phyloP scores from a whole-genome alignment of 352 stramenopile species.

The Pythium pyrilobum region DNA sequence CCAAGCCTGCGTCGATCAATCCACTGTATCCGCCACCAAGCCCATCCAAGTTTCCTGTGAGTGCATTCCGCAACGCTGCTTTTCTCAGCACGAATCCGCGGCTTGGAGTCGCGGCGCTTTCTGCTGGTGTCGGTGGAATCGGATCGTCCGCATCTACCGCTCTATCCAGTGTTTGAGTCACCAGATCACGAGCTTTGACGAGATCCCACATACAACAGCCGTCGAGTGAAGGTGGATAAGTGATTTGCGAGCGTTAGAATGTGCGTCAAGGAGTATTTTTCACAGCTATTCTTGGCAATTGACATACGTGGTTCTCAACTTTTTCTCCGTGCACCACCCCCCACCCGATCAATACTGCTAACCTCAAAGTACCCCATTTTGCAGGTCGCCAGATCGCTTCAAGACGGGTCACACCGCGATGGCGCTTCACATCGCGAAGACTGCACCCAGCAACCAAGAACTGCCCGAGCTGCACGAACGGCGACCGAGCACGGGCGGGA shows the following conservation, averaged over 20 bases:
- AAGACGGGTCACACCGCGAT: neutral
- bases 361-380: too few relatives aligned
- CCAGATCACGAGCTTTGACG: neutral
- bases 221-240: too few relatives aligned
- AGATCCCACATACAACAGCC: too few relatives aligned
- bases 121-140: constrained; percentile 16
- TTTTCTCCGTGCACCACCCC: too few relatives aligned
- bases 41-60: constrained; percentile 30
- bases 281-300: too few relatives aligned
- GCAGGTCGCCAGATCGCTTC: too few relatives aligned
- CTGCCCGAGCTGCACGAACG: neutral
- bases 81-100: constrained; percentile 18
- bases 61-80: constrained; percentile 25
- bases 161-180: constrained; percentile 13
- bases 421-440: constrained; percentile 10
- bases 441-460: neutral
- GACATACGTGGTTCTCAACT: too few relatives aligned
- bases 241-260: too few relatives aligned
- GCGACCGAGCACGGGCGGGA: constrained; percentile 3
- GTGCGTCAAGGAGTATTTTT: too few relatives aligned
- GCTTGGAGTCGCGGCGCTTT: constrained; percentile 12
- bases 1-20: neutral
- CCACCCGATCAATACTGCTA: too few relatives aligned
- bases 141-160: neutral
- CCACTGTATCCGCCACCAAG: constrained; percentile 22